A percentile compares a stretch with the other conserved stretches of the same genome.
Conservation (phyloP, 306 rosid genomes). For the Inga leiocalycina region DNA sequence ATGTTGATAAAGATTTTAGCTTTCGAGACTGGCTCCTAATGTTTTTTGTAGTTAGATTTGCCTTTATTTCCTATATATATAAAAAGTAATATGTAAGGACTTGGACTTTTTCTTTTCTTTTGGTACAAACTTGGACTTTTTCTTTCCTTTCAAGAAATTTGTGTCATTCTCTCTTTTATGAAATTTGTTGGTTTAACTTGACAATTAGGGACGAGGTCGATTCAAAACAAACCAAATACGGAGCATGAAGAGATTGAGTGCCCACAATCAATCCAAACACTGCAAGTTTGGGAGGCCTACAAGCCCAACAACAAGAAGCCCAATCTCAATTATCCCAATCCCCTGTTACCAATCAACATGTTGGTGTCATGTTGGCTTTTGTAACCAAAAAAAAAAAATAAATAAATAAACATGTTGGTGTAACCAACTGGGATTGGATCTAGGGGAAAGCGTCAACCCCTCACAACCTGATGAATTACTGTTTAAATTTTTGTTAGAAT, state of each 20-base stretch:
- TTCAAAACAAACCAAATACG: neutral
- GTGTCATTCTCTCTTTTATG: neutral
- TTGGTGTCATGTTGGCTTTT: too few species aligned
- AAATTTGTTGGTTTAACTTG: neutral
- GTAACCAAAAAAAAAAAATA: too few species aligned
- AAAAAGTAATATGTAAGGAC: neutral
- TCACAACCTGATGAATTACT: too few species aligned
- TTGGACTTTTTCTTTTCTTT: neutral
- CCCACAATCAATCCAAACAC: neutral
- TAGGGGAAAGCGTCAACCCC: accelerated
- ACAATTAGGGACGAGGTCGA: neutral
- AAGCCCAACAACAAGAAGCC: neutral
- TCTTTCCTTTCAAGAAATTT: neutral
- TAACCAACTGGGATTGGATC: too few species aligned
- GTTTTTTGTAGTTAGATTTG: too few species aligned
- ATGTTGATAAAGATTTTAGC: too few species aligned
- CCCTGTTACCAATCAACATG: neutral
- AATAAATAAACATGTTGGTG: too few species aligned
- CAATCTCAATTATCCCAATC: neutral
- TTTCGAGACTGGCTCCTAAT: too few species aligned
- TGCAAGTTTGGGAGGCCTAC: neutral
- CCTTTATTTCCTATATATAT: too few species aligned
- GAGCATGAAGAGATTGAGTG: neutral
- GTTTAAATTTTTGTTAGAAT: too few species aligned
- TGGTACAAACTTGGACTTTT: neutral